These are phyloP conservation scores for Phalaenopsis aphrodite DNA, from an alignment of 106 monocot species.

Conservation along the genomic window DNA sequence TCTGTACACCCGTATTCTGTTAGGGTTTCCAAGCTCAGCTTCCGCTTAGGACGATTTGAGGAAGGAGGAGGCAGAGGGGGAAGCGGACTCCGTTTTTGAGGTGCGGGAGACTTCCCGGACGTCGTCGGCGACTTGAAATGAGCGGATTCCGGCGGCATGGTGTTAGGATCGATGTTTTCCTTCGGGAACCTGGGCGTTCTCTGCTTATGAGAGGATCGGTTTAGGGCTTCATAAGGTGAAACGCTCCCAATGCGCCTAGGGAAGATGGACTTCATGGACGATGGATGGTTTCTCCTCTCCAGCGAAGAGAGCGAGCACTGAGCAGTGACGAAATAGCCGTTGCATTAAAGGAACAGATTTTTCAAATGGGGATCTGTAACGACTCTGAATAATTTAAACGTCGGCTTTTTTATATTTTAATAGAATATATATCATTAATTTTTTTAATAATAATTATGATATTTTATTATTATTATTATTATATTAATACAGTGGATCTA, in stretches of 20 bases:
- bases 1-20: constrained; percentile 25
- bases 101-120: constrained; percentile 12
- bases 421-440: too few species aligned
- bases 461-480: too few species aligned
- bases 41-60: constrained; percentile 50
- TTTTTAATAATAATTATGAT: too few species aligned
- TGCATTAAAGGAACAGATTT: not conserved
- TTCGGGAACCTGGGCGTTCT: constrained; percentile 35
- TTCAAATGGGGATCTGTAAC: too few species aligned
- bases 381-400: too few species aligned
- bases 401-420: too few species aligned
- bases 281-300: not conserved
- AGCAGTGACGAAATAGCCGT: not conserved
- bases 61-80: constrained; percentile 49
- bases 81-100: constrained; percentile 46
- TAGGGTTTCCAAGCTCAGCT: constrained; percentile 47
- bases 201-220: constrained; percentile 30
- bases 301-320: not conserved
- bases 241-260: constrained; percentile 12
- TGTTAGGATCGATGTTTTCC: constrained; percentile 77
- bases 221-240: constrained; percentile 25
- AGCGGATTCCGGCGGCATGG: constrained; percentile 14
- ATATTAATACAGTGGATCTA: too few species aligned
- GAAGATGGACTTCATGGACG: constrained; percentile 23
- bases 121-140: constrained; percentile 21